Evolutionary conservation across 2,329 filamentous ascomycete genomes (phyloP).

Genomic region (Exserohilum turcica): DNA sequence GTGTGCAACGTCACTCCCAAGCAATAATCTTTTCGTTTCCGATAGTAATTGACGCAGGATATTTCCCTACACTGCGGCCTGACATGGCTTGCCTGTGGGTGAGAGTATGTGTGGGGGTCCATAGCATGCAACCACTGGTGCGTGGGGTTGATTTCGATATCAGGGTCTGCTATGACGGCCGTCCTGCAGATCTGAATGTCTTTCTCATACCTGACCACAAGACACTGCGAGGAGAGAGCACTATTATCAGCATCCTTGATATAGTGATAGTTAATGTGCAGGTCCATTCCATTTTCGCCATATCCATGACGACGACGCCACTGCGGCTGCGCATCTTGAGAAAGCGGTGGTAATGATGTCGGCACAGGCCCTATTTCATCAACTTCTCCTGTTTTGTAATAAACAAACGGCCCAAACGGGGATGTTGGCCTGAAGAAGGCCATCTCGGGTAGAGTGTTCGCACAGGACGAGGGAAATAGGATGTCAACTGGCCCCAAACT

Average conservation of each 20-base stretch:
- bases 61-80: constrained; percentile 19
- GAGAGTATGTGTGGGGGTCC: constrained; percentile 23
- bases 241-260: background rate
- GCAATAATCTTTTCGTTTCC: background rate
- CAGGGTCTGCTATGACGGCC: too few species aligned
- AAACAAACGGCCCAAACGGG: background rate
- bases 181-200: background rate
- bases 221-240: background rate
- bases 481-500: background rate
- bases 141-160: constrained; percentile 14
- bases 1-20: background rate
- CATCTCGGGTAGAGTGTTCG: background rate
- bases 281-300: background rate
- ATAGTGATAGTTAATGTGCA: background rate
- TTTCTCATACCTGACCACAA: background rate
- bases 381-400: background rate
- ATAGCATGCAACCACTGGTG: constrained; percentile 26
- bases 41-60: constrained; percentile 4
- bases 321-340: background rate
- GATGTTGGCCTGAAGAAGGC: background rate
- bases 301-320: background rate
- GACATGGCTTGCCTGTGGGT: constrained; percentile 18
- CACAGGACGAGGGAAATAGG: background rate
- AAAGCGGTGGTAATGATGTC: background rate
- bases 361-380: background rate